Conservation (phyloP, 176 grass and related monocot species). For the Bothriochloa decipiens region DNA sequence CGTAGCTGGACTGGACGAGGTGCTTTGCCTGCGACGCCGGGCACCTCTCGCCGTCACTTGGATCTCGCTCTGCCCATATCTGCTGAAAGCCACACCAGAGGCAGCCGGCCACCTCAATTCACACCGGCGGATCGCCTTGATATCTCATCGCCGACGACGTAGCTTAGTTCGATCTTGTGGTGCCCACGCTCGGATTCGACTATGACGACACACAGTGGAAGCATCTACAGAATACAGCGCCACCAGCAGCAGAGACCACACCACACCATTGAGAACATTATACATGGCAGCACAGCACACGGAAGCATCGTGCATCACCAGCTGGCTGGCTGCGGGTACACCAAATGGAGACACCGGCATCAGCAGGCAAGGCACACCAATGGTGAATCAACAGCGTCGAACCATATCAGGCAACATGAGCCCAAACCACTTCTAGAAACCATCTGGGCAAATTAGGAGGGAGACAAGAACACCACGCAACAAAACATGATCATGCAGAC, state of each 20-base stretch:
- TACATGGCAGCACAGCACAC: not conserved
- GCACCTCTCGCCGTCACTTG: conserved; percentile 33
- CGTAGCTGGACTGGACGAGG: conserved; percentile 20
- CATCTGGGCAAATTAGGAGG: not conserved
- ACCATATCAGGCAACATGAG: conserved; percentile 3
- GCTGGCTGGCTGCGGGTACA: not conserved
- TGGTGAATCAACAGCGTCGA: not conserved
- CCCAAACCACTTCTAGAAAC: not conserved
- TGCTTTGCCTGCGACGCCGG: conserved; percentile 43
- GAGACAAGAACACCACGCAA: not conserved
- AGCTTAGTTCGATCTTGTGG: not conserved
- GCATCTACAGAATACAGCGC: not conserved
- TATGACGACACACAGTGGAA: not conserved
- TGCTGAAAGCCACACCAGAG: conserved; percentile 37
- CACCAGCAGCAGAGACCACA: not conserved
- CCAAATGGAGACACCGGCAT: not conserved
- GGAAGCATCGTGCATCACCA: not conserved
- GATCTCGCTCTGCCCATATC: not conserved
- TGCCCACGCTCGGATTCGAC: not conserved
- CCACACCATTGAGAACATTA: not conserved
- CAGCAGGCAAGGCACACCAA: not conserved
- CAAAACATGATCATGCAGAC: not conserved
- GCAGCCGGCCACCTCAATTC: not conserved
- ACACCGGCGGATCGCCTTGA: not conserved
- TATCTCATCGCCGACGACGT: not conserved